Evolutionary conservation across 2,329 filamentous ascomycete species (phyloP), one percentile per base, ranked within the genome.

Genomic region (Rhynchosporium graminicola): DNA sequence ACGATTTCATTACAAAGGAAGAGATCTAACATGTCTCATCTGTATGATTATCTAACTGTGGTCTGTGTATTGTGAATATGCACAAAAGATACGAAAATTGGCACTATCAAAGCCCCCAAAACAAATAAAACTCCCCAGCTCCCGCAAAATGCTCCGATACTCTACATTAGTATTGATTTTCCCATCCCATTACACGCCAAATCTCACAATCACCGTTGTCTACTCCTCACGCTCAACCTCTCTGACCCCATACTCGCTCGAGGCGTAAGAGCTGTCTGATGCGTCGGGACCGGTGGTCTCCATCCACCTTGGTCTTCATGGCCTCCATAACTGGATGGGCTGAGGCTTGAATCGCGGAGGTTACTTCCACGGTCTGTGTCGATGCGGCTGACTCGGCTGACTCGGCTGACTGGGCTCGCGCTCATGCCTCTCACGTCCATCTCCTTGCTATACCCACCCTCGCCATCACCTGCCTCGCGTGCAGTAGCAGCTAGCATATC

Each of bases 401-500:
- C 31, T 26, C 6, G 50, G 33, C 50, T 54, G 3, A 54, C 31
- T 26, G 50, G 50, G 40, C 50, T 54, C n/a, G 33, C 50, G 33
- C 50, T 54, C n/a, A 9, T 5, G 33, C 15, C 33, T 54, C 50
- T 40, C 26, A 15, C 33, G 13, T 54, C n/a, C 50, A 54, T 54
- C n/a, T 59, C 57, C 36, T 59, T 59, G 12, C 26, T 45, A 13
- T 51, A 59, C 2, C 50, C 50, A 9, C 50, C 50, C n/a, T 43
- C 46, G 29, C 31, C 31, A 38, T 59, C 57, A 20, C 45, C 45
- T 15, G 45, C 92, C 62, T 92, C 92, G 72, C 93, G 88, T 40
- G 93, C 93, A 3, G 92, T 96, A 15, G 90, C 91, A 67, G 91
- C 93, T 61, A 97, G 80, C 8, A 93, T 94, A 75, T 97, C 92